Base-by-base conservation (phyloP, 805 yeast species). In the Candida sakaeoensis region DNA sequence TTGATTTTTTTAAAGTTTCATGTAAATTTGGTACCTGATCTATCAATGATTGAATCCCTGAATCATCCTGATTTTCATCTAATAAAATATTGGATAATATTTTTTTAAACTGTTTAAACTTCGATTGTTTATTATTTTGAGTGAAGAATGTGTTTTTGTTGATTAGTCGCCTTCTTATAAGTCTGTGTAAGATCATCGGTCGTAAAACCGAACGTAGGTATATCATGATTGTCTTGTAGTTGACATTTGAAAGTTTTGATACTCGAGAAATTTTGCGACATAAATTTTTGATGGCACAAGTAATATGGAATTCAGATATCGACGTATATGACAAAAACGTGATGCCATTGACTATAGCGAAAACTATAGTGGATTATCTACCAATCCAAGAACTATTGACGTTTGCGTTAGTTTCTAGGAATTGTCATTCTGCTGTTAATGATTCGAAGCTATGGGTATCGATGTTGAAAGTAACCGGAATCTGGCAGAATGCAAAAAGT, bases 261-360 rank as follows among this genome's bases (percentile, higher is more conserved):
- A 26, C 15, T 26, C 6, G 12, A 12, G 12, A 29, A 10, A 2
- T 19, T 33, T 33, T 33, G 8, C 15, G 6, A 22, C 36, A 17
- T 16, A 8, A 6, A 21, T 33, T 33, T 7, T 14, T 9, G 25
- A 68, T 68, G 74, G 65, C 74, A 12, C 70, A 63, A 44, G 72
- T 68, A 39, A 55, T 68, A 42, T 68, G 74, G 74, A 68, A 68
- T 50, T 48, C 68, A 14, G 74, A 68, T 51, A 68, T 68, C 26
- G 73, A 68, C 45, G 73, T 68, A 17, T 68, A 68, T 43, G 61
- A 68, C 42, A 52, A 54, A n/a, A 50, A 53, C 19, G 60, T 57
- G 8, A 68, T 69, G 16, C 73, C 74, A 5, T 24, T 60, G 6
- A 56, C 59, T 44, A 65, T 69, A 16, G 72, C 74, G 4, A 49